Percentiles rank a stretch among this genome's conserved stretches.
phyloP scores from a whole-genome alignment of 306 rosid genomes.

The Hippophae gyantsensis region DNA sequence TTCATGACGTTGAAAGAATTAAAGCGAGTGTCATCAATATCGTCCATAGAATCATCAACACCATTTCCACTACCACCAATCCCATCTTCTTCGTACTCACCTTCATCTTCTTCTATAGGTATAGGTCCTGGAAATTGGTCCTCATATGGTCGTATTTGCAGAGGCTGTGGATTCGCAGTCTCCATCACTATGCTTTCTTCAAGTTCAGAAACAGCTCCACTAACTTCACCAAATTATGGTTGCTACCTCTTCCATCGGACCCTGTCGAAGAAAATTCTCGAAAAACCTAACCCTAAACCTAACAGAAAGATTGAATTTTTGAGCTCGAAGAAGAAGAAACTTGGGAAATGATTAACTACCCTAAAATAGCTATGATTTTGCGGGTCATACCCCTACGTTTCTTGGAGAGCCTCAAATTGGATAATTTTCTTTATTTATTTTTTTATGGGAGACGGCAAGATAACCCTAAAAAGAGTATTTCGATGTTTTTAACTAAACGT shows the following conservation, averaged over 20 bases:
- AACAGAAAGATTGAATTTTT: constrained; percentile 6
- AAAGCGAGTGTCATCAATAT: constrained; percentile 35
- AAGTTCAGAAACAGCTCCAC: constrained; percentile 10
- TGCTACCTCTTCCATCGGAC: constrained; percentile 23
- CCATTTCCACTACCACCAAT: constrained; percentile 14
- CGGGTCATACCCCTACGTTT: constrained; percentile 25
- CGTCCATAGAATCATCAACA: constrained; percentile 53
- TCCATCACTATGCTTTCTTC: constrained; percentile 34
- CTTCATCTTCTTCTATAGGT: constrained; percentile 38
- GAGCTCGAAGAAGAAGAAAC: constrained; percentile 18
- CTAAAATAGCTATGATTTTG: constrained; percentile 29
- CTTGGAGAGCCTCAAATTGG: constrained; percentile 32
- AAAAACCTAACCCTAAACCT: constrained; percentile 13
- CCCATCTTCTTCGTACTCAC: constrained; percentile 38
- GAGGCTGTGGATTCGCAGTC: constrained; percentile 59
- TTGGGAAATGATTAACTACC: background rate
- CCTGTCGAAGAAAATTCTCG: background rate
- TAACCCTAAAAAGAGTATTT: background rate
- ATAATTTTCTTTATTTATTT: constrained; percentile 3
- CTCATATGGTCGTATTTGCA: constrained; percentile 52
- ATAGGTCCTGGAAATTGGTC: constrained; percentile 27
- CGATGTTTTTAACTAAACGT: background rate
- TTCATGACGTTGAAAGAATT: constrained; percentile 40
- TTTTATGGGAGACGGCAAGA: too few relatives aligned
- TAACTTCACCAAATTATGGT: constrained; percentile 35